Evolutionary conservation across 257 asterid species (phyloP), one percentile per base, ranked within the genome.

Genomic region (Mentha longifolia): DNA sequence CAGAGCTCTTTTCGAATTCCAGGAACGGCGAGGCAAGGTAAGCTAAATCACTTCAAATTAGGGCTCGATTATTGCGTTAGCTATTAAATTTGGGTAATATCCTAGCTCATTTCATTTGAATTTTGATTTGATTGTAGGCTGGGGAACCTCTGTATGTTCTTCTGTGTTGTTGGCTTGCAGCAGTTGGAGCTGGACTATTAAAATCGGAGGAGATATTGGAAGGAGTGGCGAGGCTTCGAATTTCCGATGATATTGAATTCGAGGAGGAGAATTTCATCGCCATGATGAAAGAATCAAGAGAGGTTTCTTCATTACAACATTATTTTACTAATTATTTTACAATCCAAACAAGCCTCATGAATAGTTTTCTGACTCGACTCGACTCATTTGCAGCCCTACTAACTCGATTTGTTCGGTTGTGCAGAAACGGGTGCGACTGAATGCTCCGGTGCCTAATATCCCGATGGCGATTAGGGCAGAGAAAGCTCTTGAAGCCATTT

Each of bases 141-240:
- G 99, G 99, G 61, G 98, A 95, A 22, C 94, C 99, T 55, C 79
- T 92, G 77, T 84, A 87, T 69, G 98, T 95, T 75, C 80, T 92
- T 76, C 68, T 89, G 13, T 92, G 97, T 58, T 92, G 97, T 51
- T 95, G 99, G 99, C 75, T 95, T 50, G 96, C 97, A 60, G 98
- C 98, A 4, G 89, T 92, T 45, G 99, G 98, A 14, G 99, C 97
- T 14, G 98, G 99, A 19, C 81, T 92, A 77, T 93, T 95, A 19
- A 95, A 95, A 76, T 80, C 98, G 4, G 99, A 95, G 85, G 99
- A 92, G 78, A 95, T 95, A 31, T 73, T 95, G 85, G 98, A 92
- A 67, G 98, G 99, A 28, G 92, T 89, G 0, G 89, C 97, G 1
- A 81, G 99, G 87, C 99, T 95, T 77, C 79, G 99, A 28, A 68